Percentiles rank a stretch among this genome's conserved stretches.
Evolutionary conservation across 2,329 filamentous ascomycete genomes (phyloP).

Genomic region (Aspergillus aculeatus): DNA sequence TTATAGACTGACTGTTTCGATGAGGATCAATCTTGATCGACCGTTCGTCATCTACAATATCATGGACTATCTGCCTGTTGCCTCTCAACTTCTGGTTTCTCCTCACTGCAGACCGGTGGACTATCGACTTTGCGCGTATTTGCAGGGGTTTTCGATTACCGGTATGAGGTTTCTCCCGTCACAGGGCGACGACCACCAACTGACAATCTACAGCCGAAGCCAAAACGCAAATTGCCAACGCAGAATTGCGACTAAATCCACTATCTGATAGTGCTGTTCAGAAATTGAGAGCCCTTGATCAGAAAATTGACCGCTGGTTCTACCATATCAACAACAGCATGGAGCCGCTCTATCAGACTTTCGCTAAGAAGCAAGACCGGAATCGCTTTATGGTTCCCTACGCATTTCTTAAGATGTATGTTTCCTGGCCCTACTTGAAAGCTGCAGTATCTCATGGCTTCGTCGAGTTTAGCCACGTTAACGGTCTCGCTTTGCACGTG

Average conservation of each 20-base stretch:
- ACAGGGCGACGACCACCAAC: no score
- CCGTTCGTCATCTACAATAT: constrained; percentile 1
- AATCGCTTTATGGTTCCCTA: constrained; percentile 5
- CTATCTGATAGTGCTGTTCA: not conserved
- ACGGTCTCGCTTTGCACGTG: constrained; percentile 1
- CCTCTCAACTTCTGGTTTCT: not conserved
- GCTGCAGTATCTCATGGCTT: not conserved
- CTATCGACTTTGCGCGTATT: constrained; percentile 2
- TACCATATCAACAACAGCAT: constrained; percentile 3
- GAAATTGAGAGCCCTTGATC: not conserved
- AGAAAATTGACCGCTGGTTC: constrained; percentile 2
- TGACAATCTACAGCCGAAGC: not conserved
- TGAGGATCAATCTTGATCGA: not conserved
- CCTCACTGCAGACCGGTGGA: not conserved
- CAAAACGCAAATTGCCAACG: not conserved
- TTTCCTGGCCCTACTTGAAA: not conserved
- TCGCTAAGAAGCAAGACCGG: constrained; percentile 3
- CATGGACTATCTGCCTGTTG: constrained; percentile 1
- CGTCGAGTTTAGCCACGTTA: not conserved
- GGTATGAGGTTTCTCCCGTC: not conserved
- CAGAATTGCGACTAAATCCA: not conserved
- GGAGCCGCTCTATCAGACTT: constrained; percentile 1
- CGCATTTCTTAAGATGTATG: not conserved
- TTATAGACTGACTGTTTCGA: not conserved
- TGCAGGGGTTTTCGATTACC: constrained; percentile 2